Evolutionary conservation across 2,329 filamentous ascomycete species (phyloP).

Genomic region (Neofusicoccum umdonicola): DNA sequence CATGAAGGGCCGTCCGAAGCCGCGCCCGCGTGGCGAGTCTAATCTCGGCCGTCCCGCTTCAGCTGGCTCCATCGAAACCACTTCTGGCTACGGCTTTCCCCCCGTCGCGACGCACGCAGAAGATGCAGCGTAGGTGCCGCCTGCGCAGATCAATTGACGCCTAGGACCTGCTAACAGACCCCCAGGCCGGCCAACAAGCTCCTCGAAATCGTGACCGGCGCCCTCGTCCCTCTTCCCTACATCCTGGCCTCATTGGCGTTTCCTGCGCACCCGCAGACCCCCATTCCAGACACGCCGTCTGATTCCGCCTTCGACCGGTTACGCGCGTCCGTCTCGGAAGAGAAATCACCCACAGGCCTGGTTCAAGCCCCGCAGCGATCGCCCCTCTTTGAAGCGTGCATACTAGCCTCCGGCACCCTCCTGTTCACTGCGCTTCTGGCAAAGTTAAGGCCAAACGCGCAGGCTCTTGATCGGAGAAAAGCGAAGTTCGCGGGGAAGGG

Average conservation of each 20-base stretch:
- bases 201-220: slow-evolving; percentile 49
- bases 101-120: background rate
- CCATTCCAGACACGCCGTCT: background rate
- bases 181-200: slow-evolving; percentile 36
- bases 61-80: background rate
- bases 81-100: slow-evolving; percentile 15
- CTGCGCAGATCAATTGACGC: background rate
- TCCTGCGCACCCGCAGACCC: slow-evolving; percentile 13
- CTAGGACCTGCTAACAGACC: background rate
- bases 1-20: slow-evolving; percentile 28
- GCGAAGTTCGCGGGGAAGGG: slow-evolving; percentile 20
- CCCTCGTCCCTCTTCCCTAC: slow-evolving; percentile 51
- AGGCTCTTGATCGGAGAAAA: slow-evolving; percentile 38
- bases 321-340: slow-evolving; percentile 7
- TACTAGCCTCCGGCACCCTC: slow-evolving; percentile 47
- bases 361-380: slow-evolving; percentile 20
- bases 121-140: slow-evolving; percentile 10
- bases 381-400: slow-evolving; percentile 44
- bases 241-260: slow-evolving; percentile 48
- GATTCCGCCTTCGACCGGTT: slow-evolving; percentile 13
- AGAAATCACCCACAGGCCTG: background rate
- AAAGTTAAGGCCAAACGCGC: slow-evolving; percentile 28
- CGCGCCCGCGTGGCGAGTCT: slow-evolving; percentile 44
- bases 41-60: slow-evolving; percentile 40
- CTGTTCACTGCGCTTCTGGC: slow-evolving; percentile 44